Evolutionary conservation across 2,329 filamentous ascomycete genomes (phyloP).

Genomic region (Calonectria leucothoes): DNA sequence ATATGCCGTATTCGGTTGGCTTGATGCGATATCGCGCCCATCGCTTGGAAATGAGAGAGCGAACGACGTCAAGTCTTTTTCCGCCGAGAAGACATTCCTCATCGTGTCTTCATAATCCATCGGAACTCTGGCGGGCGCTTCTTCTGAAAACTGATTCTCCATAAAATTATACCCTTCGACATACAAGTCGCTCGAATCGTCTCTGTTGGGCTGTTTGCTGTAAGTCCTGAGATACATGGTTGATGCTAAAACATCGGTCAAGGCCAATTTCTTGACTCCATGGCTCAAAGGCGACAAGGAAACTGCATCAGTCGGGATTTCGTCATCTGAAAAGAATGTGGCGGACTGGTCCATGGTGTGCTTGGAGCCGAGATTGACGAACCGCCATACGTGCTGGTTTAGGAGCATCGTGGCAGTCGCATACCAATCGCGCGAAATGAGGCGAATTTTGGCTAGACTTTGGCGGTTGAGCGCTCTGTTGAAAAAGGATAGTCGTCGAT

Average conservation of each 20-base stretch:
- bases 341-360: too few relatives aligned
- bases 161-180: background rate
- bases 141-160: background rate
- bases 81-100: background rate
- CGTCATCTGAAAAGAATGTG: background rate
- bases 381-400: background rate
- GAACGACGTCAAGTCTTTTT: background rate
- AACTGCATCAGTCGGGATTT: background rate
- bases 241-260: background rate
- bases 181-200: background rate
- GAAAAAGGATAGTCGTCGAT: background rate
- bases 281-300: background rate
- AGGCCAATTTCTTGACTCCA: background rate
- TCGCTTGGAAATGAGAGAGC: background rate
- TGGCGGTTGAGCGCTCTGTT: background rate
- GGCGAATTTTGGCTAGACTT: background rate
- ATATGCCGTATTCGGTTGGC: background rate
- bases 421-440: constrained; percentile 4
- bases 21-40: background rate
- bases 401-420: background rate
- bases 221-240: background rate
- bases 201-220: background rate
- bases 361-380: background rate
- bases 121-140: background rate
- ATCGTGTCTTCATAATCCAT: background rate